Conservation (phyloP, 2,329 filamentous ascomycete species). For the Didymella glomerata region DNA sequence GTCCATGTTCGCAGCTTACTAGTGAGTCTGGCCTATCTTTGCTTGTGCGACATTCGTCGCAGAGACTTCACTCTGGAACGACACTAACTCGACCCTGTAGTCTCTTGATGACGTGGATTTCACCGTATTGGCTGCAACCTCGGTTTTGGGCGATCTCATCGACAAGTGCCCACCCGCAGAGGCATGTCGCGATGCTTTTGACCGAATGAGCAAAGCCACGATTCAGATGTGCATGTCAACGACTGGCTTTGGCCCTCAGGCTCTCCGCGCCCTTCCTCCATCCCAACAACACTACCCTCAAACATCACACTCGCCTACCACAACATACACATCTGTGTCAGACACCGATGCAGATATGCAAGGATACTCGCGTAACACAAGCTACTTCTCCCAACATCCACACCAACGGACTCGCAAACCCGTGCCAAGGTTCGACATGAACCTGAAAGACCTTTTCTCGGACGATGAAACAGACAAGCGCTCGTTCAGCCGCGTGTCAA, state of each 20-base stretch:
- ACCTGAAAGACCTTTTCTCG: slow-evolving; percentile 51
- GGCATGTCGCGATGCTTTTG: slow-evolving; percentile 92
- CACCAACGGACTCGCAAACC: slow-evolving; percentile 51
- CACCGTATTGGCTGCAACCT: slow-evolving; percentile 90
- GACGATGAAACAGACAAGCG: slow-evolving; percentile 52
- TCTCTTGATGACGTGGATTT: slow-evolving; percentile 98
- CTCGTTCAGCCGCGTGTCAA: slow-evolving; percentile 49
- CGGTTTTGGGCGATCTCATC: slow-evolving; percentile 88
- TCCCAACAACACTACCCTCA: slow-evolving; percentile 29
- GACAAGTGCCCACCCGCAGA: slow-evolving; percentile 95
- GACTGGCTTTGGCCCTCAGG: slow-evolving; percentile 74
- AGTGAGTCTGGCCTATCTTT: slow-evolving; percentile 62
- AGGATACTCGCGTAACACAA: slow-evolving; percentile 31
- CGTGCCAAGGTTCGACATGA: slow-evolving; percentile 64
- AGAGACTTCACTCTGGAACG: slow-evolving; percentile 5
- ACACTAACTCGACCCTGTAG: slow-evolving; percentile 45
- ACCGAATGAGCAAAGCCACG: slow-evolving; percentile 92
- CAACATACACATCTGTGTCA: slow-evolving; percentile 40
- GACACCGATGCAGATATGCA: slow-evolving; percentile 47
- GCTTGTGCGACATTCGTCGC: slow-evolving; percentile 24
- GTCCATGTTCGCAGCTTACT: slow-evolving; percentile 84
- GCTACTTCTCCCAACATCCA: slow-evolving; percentile 34
- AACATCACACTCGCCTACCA: slow-evolving; percentile 35
- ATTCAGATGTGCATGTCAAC: slow-evolving; percentile 93
- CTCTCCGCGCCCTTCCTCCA: slow-evolving; percentile 37